A percentile compares a stretch with the other conserved stretches of the same genome.
phyloP scores from a whole-genome alignment of 208 protist species.

The Wallacemonas sp. region DNA sequence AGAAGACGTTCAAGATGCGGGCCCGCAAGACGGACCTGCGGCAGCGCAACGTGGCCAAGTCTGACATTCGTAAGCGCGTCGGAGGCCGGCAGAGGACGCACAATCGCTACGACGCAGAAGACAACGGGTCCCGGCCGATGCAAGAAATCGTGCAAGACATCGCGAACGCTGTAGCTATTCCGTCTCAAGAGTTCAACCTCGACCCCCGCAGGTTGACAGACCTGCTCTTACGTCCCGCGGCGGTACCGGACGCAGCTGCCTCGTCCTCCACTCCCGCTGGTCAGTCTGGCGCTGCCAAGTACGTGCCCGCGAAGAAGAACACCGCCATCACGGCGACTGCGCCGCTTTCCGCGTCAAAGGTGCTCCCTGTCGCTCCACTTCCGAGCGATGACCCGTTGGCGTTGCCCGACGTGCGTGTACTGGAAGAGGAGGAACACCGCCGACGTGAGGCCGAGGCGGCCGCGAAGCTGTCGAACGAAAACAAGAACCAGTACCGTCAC shows the following conservation, averaged over 20 bases:
- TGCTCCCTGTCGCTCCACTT: constrained; percentile 37
- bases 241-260: not conserved
- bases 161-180: constrained; percentile 53
- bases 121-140: constrained; percentile 51
- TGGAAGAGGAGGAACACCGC: constrained; percentile 33
- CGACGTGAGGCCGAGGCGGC: constrained; percentile 16
- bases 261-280: not conserved
- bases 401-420: constrained; percentile 25
- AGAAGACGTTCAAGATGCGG: constrained; percentile 80
- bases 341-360: constrained; percentile 12
- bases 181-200: constrained; percentile 46
- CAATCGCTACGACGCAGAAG: constrained; percentile 71
- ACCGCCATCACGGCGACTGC: not conserved
- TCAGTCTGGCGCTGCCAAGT: constrained; percentile 2
- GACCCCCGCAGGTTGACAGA: constrained; percentile 79
- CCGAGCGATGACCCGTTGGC: constrained; percentile 42
- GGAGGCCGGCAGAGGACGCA: constrained; percentile 33
- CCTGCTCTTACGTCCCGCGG: constrained; percentile 39
- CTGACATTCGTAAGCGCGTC: constrained; percentile 64
- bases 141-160: constrained; percentile 67
- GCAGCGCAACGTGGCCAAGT: constrained; percentile 45
- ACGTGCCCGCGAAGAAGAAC: not conserved
- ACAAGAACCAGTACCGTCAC: constrained; percentile 80
- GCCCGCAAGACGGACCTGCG: constrained; percentile 77
- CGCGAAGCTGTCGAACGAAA: constrained; percentile 15